Evolutionary conservation across 805 yeast genomes (phyloP).

Genomic region (Isabelozyma rhagii): DNA sequence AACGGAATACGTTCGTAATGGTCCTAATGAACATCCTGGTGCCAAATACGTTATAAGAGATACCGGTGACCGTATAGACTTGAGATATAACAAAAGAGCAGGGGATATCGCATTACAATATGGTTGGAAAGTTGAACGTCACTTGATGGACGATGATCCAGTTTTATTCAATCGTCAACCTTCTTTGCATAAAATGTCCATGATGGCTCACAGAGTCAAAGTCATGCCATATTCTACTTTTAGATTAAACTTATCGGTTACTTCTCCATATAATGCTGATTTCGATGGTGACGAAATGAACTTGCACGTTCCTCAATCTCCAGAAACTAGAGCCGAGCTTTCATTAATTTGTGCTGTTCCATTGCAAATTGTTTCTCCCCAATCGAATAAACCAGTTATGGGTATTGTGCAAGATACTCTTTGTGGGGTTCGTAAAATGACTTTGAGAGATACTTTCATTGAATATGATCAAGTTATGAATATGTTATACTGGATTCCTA

Average conservation of each 20-base stretch:
- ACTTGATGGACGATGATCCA: conserved; percentile 95
- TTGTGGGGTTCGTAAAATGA: conserved; percentile 96
- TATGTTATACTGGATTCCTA: conserved; percentile 95
- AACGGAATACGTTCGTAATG: conserved; percentile 92
- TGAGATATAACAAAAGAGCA: conserved; percentile 94
- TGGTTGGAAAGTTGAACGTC: conserved; percentile 99
- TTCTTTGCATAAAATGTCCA: conserved; percentile 97
- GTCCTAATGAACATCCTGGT: conserved; percentile 99
- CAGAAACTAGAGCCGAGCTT: conserved; percentile 95
- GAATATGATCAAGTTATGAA: conserved; percentile 95
- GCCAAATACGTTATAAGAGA: conserved; percentile 98
- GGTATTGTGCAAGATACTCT: conserved; percentile 99
- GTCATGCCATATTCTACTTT: conserved; percentile 99
- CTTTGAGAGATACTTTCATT: conserved; percentile 82
- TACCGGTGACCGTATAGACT: conserved; percentile 97
- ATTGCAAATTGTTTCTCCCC: conserved; percentile 95
- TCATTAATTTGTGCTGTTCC: conserved; percentile 97
- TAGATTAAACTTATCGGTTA: conserved; percentile 92
- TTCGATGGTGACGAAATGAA: conserved; percentile 99
- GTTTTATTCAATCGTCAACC: conserved; percentile 99
- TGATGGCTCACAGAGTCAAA: conserved; percentile 99
- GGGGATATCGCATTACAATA: conserved; percentile 97
- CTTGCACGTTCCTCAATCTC: conserved; percentile 97
- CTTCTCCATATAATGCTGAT: conserved; percentile 99
- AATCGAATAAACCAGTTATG: conserved; percentile 98